Base-by-base conservation (phyloP, 352 stramenopile genomes). In the Pythium insidiosum region DNA sequence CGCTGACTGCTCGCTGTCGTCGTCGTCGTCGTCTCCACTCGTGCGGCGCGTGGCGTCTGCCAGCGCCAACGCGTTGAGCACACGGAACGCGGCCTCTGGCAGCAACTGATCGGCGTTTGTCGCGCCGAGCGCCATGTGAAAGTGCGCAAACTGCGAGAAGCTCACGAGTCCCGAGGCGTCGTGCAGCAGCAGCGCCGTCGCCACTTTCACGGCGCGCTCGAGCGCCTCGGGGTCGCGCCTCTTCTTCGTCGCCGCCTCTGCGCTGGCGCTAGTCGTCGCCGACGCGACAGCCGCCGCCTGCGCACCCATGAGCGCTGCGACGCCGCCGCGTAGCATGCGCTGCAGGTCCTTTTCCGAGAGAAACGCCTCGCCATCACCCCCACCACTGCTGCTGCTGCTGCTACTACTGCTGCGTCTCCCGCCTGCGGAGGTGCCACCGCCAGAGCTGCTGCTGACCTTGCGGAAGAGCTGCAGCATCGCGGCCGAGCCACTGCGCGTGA, bases 111-210 rank as follows among this genome's bases (percentile, higher is more conserved):
- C 76, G 15, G 81, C 70, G 36, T 71, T 84, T 4, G 72, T 72
- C 28, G 73, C 62, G 5, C 70, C 69, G 4, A 91, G 54, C 10
- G 75, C 73, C 44, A 94, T 94, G 52, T 94, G 78, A 25, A 94
- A 94, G 48, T 94, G 76, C 18, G 78, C 81, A 61, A 94, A 91
- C 57, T 94, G 81, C 3, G 81, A 94, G 34, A 94, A 94, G 43
- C 91, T 94, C 24, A 90, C 68, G 5, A 91, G 63, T 2, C 74
- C 75, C 0, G 74, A 85, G 6, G 58, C 60, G 36, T 90, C 72
- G 36, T 86, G 77, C 31, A 90, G 78, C 11, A 94, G 48, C 28
- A 94, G 58, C 16, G 71, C 64, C 37, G 83, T 53, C 9, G 73
- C 82, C 4, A 90, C 66, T 23, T 76, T 51, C 18, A 82, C 52